Conservation (phyloP, 257 asterid genomes). For the Solanum habrochaites region DNA sequence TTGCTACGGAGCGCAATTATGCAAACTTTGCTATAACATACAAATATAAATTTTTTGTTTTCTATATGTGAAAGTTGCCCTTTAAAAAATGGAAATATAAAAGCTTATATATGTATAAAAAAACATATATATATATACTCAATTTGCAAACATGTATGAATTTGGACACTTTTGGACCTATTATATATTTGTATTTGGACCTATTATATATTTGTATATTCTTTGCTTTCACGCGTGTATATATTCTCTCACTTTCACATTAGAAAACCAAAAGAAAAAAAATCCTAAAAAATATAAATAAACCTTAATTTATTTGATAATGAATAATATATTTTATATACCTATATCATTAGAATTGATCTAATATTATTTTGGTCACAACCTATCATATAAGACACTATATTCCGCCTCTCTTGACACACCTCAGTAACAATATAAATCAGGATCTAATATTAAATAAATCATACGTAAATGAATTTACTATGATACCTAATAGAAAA, state of each 20-base stretch:
- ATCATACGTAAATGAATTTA: rapidly evolving
- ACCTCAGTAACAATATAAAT: not conserved
- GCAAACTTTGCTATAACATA: no score
- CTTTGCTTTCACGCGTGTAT: not conserved
- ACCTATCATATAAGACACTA: not conserved
- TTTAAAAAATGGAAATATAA: not conserved
- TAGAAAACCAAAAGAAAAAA: not conserved
- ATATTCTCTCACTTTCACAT: not conserved
- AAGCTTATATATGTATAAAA: not conserved
- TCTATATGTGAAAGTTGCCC: no score
- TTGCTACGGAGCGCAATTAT: no score
- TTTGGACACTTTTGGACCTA: not conserved
- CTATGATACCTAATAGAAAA: not conserved
- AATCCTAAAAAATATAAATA: not conserved
- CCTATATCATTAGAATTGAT: not conserved
- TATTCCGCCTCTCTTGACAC: not conserved
- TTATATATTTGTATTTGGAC: not conserved
- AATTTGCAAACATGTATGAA: not conserved
- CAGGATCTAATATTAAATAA: rapidly evolving
- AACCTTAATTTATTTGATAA: not conserved
- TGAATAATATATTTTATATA: not conserved
- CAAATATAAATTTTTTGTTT: no score
- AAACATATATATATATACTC: not conserved
- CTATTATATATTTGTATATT: not conserved
- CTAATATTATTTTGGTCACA: rapidly evolving